Evolutionary conservation across 345 rosid genomes (phyloP), one percentile per base, ranked within the genome.

Genomic region (Clarkia xantiana): DNA sequence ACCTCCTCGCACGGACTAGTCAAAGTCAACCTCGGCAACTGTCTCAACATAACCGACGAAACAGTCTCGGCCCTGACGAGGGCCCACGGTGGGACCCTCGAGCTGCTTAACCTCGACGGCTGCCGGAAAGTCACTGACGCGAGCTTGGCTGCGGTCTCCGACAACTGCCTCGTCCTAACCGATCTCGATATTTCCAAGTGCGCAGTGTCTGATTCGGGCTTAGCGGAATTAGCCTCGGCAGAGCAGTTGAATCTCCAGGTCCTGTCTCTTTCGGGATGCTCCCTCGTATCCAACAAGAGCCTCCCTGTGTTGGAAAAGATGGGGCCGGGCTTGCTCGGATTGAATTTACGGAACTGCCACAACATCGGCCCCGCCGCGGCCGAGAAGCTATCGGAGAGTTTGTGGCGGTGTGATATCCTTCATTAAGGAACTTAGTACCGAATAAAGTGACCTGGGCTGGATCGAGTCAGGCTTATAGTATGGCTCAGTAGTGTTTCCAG

Each of bases 401-500:
- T 80, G 18, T 80, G 94, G 88, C 72, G 81, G 58, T 80, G 94
- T 14, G 88, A 80, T 60, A 74, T 80, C 58, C 82, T 84, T 49
- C 76, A 57, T 80, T 47, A 71, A 22, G 25, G 25, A 22, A 5
- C 25, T 22, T 5, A 22, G 25, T 22, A 22, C 3, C 25, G 5
- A 22, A 22, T 22, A 22, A 29, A 29, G 5, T 29, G 36, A 1
- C 36, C 9, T 5, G 36, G 36, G 7, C 36, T 29, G 36, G 36
- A 10, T 29, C 36, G 9, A 0, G 9, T 29, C 0, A 10, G 36
- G 36, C 36, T 29, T 29, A 29, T 29, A n/a, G 52, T 25, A n/a
- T 49, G 53, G 40, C 41, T 40, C 1, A 18, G 53, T 49, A 34
- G 53, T 49, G 41, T 29, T 29, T 29, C 36, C 36, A 29, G 36